Conservation (phyloP, 495 filamentous ascomycete species). For the Podospora conica region DNA sequence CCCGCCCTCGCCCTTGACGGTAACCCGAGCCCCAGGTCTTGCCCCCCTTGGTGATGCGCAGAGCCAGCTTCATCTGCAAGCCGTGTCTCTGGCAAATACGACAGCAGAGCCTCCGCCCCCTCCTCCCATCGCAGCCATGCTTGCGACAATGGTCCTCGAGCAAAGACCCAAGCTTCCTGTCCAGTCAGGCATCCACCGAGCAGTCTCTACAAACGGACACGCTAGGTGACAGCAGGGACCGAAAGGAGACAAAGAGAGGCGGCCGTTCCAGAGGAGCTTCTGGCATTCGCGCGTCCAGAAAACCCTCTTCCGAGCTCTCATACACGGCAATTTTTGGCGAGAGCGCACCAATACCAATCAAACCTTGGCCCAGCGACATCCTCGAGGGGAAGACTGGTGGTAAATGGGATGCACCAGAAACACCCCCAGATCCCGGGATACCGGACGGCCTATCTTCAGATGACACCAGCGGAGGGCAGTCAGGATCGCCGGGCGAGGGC, state of each 20-base stretch:
- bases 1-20: neutral
- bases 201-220: neutral
- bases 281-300: neutral
- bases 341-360: neutral
- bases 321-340: neutral
- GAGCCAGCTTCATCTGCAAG: slow-evolving; percentile 1
- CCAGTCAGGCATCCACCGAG: neutral
- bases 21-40: neutral
- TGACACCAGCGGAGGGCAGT: no score
- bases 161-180: neutral
- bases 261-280: neutral
- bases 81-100: neutral
- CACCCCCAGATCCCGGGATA: no score
- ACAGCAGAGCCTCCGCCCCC: neutral
- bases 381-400: no score
- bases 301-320: neutral
- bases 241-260: neutral
- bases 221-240: neutral
- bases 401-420: no score
- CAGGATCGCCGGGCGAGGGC: no score
- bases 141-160: neutral
- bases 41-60: neutral
- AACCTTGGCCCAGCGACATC: neutral
- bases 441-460: no score
- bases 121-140: neutral